Evolutionary conservation across 768 basidiomycete species (phyloP), one percentile per base, ranked within the genome.

Genomic region (Lentinula edodes): DNA sequence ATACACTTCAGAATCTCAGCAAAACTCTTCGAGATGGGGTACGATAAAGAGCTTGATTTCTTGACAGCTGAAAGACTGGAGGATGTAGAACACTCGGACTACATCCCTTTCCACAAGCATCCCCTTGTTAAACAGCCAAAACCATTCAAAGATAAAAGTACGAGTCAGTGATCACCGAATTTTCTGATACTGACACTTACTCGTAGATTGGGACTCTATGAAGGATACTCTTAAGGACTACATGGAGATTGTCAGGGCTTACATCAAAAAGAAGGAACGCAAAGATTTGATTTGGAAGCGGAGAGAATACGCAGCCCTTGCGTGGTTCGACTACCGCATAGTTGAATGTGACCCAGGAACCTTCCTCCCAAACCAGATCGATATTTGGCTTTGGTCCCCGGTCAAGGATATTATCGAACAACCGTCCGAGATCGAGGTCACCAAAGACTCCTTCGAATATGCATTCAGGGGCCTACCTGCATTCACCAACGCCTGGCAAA

Each of bases 281-380:
- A 61, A 62, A 1, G 28, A 57, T 6, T n/a, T 71, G 3, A 42
- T 70, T 5, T 65, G 66, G 12, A 34, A 53, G 15, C 70, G 73
- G 6, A 66, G 67, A 34, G 39, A 38, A 3, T 35, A 58, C 6
- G 65, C 71, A 18, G 59, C 68, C 15, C 36, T 61, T 0, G 63
- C 64, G 0, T 76, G 74, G 67, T 43, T 65, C 16, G 34, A 60
- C 9, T 72, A 70, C 58, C 66, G 71, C 8, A 41, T 51, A 23
- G 39, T 28, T 13, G 66, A 66, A 58, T 63, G 65, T 6, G 52
- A 52, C 2, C 34, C 67, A 0, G 62, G 55, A 20, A 48, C 46
- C 1, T 59, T 72, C 57, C 50, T 51, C 32, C 58, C 45, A 16
- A 36, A 23, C 36, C 36, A 38, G 8, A 45, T 60, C 51, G 58